Percentiles rank a stretch among this genome's conserved stretches.
phyloP scores from a whole-genome alignment of 2,329 filamentous ascomycete species.

The Clonostachys byssicola region DNA sequence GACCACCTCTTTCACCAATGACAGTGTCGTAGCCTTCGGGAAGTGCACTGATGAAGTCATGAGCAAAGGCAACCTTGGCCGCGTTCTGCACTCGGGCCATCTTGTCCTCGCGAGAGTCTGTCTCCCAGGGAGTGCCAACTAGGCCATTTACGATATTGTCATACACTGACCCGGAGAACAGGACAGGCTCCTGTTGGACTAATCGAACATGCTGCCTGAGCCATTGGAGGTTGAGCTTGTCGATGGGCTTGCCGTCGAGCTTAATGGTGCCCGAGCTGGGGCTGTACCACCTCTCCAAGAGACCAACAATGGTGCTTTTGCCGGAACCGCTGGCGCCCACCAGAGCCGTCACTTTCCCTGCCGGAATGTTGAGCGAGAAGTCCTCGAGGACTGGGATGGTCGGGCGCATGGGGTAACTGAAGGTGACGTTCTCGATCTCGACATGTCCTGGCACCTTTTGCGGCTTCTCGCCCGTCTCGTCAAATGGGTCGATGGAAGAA shows the following conservation, averaged over 20 bases:
- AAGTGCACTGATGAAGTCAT: conserved; percentile 39
- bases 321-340: conserved; percentile 93
- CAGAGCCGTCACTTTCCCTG: conserved; percentile 90
- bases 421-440: conserved; percentile 77
- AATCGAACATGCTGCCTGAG: conserved; percentile 87
- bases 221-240: conserved; percentile 82
- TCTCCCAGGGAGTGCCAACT: conserved; percentile 75
- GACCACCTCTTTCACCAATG: conserved; percentile 56
- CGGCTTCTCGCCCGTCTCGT: conserved; percentile 63
- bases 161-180: conserved; percentile 87
- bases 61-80: conserved; percentile 36
- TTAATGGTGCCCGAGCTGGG: conserved; percentile 16
- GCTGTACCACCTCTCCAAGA: conserved; percentile 7
- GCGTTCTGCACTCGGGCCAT: conserved; percentile 33
- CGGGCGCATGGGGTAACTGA: conserved; percentile 91
- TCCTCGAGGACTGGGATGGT: conserved; percentile 86
- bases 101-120: conserved; percentile 32
- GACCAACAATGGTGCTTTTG: conserved; percentile 57
- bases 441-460: conserved; percentile 69
- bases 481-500: conserved; percentile 78
- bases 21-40: conserved; percentile 49
- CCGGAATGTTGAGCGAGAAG: conserved; percentile 74
- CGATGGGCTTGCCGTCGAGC: conserved; percentile 41
- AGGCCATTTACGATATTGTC: conserved; percentile 89
- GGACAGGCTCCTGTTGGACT: conserved; percentile 87